Percentiles rank a stretch among this genome's conserved stretches.
These are phyloP conservation scores for Madurella mycetomatis DNA, from an alignment of 2,329 filamentous ascomycete species.

Conservation along the genomic window DNA sequence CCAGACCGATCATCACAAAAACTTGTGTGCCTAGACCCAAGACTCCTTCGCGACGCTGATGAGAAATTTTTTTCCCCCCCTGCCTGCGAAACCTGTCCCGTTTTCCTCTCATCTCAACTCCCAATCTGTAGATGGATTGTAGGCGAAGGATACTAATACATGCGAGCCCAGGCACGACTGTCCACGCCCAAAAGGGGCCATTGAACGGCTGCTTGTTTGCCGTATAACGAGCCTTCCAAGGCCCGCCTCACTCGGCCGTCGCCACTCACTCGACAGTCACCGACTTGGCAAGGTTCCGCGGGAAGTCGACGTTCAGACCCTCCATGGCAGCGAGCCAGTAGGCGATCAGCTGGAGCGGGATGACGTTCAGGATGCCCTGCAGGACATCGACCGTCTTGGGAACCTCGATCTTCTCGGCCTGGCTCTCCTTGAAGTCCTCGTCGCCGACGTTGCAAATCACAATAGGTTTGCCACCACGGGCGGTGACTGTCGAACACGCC, in stretches of 20 bases:
- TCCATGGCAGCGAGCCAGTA: constrained; percentile 98
- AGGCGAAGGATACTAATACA: constrained; percentile 21
- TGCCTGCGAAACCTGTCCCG: not conserved
- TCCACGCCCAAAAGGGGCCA: not conserved
- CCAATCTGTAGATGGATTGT: constrained; percentile 8
- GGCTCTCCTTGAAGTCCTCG: constrained; percentile 78
- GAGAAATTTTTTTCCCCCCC: not conserved
- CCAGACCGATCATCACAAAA: not conserved
- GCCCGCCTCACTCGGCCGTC: constrained; percentile 77
- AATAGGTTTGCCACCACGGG: constrained; percentile 91
- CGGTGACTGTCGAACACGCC: constrained; percentile 64
- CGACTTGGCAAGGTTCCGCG: constrained; percentile 96
- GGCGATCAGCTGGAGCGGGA: constrained; percentile 94
- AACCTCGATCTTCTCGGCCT: constrained; percentile 96
- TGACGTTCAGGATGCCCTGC: constrained; percentile 95
- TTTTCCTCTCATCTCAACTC: constrained; percentile 11
- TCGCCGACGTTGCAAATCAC: constrained; percentile 95
- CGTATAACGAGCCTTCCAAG: not conserved
- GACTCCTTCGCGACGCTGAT: constrained; percentile 6
- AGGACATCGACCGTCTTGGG: constrained; percentile 92
- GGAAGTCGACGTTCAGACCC: constrained; percentile 97
- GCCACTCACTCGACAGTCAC: constrained; percentile 75
- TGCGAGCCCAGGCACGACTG: not conserved
- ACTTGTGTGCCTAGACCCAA: not conserved
- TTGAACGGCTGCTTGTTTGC: not conserved